Base-by-base conservation (phyloP, 257 asterid genomes). In the Galeopsis tetrahit region DNA sequence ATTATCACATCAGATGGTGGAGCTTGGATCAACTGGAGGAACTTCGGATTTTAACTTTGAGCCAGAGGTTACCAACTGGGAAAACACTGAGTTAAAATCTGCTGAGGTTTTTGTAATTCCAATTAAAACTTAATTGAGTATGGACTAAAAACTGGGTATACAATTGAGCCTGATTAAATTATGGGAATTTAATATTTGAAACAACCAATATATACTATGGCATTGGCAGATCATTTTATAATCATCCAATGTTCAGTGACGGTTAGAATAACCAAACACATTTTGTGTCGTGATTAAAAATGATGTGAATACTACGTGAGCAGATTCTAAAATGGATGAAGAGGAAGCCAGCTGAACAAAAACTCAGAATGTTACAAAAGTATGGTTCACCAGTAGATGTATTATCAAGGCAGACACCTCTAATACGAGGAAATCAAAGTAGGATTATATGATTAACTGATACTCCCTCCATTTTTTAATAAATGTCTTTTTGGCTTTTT, bases 21-120 rank as follows among this genome's bases (percentile, higher is more conserved):
- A 49, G 10, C 31, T 62, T 71, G 63, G 63, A 71, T 35, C 76
- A 34, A 10, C 31, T 48, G 61, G 65, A 49, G 56, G 70, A 55
- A 48, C 11, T 10, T 43, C 17, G 14, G 43, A 36, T 13, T 21
- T 21, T 1, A 58, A 67, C 57, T 32, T 33, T 48, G 69, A 49
- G 62, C 38, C 38, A 56, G 36, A 56, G 7, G 14, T 35, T n/a
- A 7, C 7, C 51, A 71, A 43, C 63, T 48, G 63, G 52, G 55
- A 43, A 44, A 10, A 33, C 15, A 21, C 36, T 2, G 31, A 46
- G 15, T 59, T 31, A 60, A n/a, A 44, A 65, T 42, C 33, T 62
- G 42, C 10, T 55, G 40, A 63, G 69, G 35, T 56, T 43, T 52
- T 65, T 56, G 15, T 57, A 66, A 36, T 58, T 64, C 49, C 70